phyloP scores from a whole-genome alignment of 1,284 basidiomycete species.

The Vanrija sp. region DNA sequence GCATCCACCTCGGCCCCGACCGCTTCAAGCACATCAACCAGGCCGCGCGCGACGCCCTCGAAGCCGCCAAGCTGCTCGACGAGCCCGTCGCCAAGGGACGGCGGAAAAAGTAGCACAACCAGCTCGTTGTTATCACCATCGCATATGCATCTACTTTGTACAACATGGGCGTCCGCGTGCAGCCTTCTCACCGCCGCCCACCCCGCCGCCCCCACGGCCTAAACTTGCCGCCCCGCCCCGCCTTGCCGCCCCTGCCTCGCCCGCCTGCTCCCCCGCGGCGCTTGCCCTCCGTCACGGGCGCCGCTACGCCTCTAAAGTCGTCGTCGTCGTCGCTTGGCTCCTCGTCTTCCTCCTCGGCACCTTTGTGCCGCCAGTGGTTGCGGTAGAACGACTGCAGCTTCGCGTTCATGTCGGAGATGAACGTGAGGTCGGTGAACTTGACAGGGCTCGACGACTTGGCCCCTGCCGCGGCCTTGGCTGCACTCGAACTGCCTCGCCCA shows the following conservation, averaged over 20 bases:
- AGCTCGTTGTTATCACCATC: too few species aligned
- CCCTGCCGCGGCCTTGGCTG: background rate
- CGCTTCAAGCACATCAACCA: conserved; percentile 91
- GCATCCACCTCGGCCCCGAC: conserved; percentile 74
- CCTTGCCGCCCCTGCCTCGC: background rate
- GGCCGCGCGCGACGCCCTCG: conserved; percentile 78
- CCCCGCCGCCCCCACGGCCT: background rate
- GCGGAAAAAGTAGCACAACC: background rate
- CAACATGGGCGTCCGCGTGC: too few species aligned
- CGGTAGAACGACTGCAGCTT: conserved; percentile 28
- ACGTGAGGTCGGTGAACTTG: conserved; percentile 10
- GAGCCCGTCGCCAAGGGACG: conserved; percentile 11
- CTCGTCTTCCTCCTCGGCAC: background rate
- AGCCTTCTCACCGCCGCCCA: too few species aligned
- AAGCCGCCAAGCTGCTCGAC: conserved; percentile 73
- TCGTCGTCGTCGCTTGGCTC: background rate
- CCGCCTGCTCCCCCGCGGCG: background rate
- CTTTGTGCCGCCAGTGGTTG: conserved; percentile 30
- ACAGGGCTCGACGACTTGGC: background rate
- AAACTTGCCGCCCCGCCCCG: background rate
- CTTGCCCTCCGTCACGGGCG: conserved; percentile 1
- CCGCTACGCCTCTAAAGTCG: background rate
- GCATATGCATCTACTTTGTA: too few species aligned
- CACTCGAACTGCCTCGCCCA: background rate
- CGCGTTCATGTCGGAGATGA: conserved; percentile 21